Evolutionary conservation across 345 rosid species (phyloP), one percentile per base, ranked within the genome.

Genomic region (Erodium maritimum): DNA sequence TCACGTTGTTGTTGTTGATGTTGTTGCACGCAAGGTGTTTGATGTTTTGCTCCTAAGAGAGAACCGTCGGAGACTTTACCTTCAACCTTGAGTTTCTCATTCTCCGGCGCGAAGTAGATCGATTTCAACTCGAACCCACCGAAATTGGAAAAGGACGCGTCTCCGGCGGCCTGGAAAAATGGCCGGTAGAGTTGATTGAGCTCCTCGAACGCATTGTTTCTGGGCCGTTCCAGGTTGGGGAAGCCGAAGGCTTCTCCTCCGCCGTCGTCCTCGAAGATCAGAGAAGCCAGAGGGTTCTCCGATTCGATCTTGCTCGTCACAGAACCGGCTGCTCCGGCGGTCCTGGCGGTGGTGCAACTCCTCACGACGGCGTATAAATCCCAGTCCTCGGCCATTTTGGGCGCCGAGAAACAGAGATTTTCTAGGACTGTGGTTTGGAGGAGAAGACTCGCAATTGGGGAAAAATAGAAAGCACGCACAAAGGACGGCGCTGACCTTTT

Each of bases 401-500:
- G n/a, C n/a, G n/a, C n/a, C n/a, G n/a, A n/a, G n/a, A n/a, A n/a
- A n/a, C n/a, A n/a, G n/a, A n/a, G n/a, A n/a, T n/a, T n/a, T n/a
- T n/a, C n/a, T n/a, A n/a, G n/a, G n/a, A 46, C 48, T 25, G 37
- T 20, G 13, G 11, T 33, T 12, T 25, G 53, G 57, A 8, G 66
- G 50, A 58, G 57, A 58, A 71, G n/a, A n/a, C n/a, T n/a, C n/a
- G n/a, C n/a, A 65, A 50, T 54, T 63, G 57, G 69, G 68, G 57
- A 66, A 66, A 71, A 76, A 50, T 71, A 57, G 69, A 68, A 58
- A 56, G 61, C 0, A 5, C 37, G 55, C 46, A 59, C 67, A 61
- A 67, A 50, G 69, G 84, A 72, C 75, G 77, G 87, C 91, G 96
- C 84, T 89, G 95, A 89, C 96, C 84, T 75, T 79, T 68, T 64